These are phyloP conservation scores for Termitomyces sp. DNA, from an alignment of 768 basidiomycete species.

Conservation along the genomic window DNA sequence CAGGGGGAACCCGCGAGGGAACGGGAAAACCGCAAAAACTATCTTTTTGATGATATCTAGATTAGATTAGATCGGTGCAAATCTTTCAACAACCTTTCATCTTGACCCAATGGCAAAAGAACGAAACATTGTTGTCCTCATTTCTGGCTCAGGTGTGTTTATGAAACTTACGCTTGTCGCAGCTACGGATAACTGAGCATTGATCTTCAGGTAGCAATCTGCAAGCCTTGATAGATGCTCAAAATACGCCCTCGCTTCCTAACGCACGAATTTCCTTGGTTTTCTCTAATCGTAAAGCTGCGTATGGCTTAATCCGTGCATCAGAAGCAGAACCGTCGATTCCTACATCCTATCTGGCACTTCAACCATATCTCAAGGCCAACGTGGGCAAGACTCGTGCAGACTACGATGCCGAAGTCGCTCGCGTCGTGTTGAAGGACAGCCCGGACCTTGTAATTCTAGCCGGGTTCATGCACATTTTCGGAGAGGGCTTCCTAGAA, in stretches of 20 bases:
- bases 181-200: neutral
- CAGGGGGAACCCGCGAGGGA: too few relatives aligned
- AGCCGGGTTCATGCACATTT: constrained; percentile 99
- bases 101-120: constrained; percentile 16
- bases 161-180: neutral
- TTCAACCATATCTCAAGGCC: constrained; percentile 79
- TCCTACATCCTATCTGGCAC: constrained; percentile 75
- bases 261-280: constrained; percentile 73
- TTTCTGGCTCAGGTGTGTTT: constrained; percentile 52
- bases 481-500: constrained; percentile 78
- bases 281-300: constrained; percentile 88
- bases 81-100: constrained; percentile 1
- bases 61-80: constrained; percentile 4
- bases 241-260: constrained; percentile 70
- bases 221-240: constrained; percentile 92
- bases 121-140: constrained; percentile 42
- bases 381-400: constrained; percentile 69
- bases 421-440: constrained; percentile 56
- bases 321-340: constrained; percentile 68
- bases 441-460: constrained; percentile 85
- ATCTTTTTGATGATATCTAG: neutral
- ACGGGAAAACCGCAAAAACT: too few relatives aligned
- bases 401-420: constrained; percentile 86
- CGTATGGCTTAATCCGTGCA: constrained; percentile 87
- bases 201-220: constrained; percentile 81